Evolutionary conservation across 2,329 filamentous ascomycete genomes (phyloP), one percentile per base, ranked within the genome.

Genomic region (Penicillium psychrosexuale): DNA sequence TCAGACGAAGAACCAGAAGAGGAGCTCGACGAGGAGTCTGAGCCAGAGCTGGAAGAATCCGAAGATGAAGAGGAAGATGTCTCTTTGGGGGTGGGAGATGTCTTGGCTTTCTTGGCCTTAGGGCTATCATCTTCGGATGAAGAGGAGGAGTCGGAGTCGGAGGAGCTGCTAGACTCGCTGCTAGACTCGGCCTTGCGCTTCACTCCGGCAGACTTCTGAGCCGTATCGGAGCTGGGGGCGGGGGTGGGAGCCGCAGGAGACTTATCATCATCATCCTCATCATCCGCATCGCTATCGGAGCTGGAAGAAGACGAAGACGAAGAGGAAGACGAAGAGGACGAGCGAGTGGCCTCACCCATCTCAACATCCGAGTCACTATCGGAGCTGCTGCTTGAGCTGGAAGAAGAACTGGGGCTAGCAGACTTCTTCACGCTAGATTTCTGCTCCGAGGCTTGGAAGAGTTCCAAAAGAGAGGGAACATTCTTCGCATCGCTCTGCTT

Each of bases 161-260:
- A 68, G 11, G 69, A 71, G 37, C 72, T 78, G 60, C 70, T 75
- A 9, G 73, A 72, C 48, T 73, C 72, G 13, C 72, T 78, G 60
- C 70, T 75, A 9, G 73, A 71, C 47, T 73, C 72, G 8, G 82
- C 82, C 75, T 87, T 87, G 54, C 84, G 80, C 73, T 87, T 87
- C 55, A 82, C 66, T 2, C 73, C 73, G 30, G 81, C 80, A 8
- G 64, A 47, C 42, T 71, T 60, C 57, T 63, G 66, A 19, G 51
- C 58, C 34, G 66, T 55, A 8, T 13, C 31, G 15, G 69, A 24
- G 22, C 22, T 61, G 33, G 66, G 62, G n/a, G 53, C 57, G 34
- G 66, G 56, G 17, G 69, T 58, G 33, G 66, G 64, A 17, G 78
- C 77, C 5, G 61, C 50, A 24, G 63, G 56, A 9, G 78, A 76